A percentile compares a stretch with the other conserved stretches of the same genome.
These are phyloP conservation scores for Trifolium repens DNA, from an alignment of 306 rosid genomes.

Conservation along the genomic window DNA sequence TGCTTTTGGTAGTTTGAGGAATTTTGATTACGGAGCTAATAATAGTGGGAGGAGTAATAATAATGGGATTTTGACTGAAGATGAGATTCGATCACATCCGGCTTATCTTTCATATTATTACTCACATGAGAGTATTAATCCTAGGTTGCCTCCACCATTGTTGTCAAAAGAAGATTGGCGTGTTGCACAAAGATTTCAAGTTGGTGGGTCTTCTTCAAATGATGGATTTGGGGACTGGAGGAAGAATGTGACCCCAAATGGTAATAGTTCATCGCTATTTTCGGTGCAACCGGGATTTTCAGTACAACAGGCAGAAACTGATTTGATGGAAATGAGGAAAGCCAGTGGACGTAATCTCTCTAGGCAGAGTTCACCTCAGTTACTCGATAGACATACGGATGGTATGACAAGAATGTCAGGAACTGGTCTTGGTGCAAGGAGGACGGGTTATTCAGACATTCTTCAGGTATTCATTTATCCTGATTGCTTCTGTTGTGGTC, in stretches of 20 bases:
- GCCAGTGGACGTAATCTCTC: constrained; percentile 58
- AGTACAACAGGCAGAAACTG: constrained; percentile 66
- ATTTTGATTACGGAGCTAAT: constrained; percentile 53
- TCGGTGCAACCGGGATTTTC: constrained; percentile 78
- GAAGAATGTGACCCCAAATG: constrained; percentile 54
- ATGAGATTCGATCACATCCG: constrained; percentile 87
- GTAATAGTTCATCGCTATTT: constrained; percentile 68
- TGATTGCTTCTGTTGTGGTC: constrained; percentile 21
- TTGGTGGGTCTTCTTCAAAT: constrained; percentile 59
- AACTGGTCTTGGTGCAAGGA: constrained; percentile 70
- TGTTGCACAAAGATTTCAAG: constrained; percentile 84
- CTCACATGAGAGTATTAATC: constrained; percentile 80
- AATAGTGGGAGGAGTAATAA: constrained; percentile 49
- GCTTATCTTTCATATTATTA: constrained; percentile 85
- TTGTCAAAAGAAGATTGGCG: constrained; percentile 98
- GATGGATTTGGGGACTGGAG: constrained; percentile 77
- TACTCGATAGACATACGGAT: constrained; percentile 58
- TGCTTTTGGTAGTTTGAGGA: constrained; percentile 78
- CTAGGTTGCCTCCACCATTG: constrained; percentile 87
- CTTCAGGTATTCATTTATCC: constrained; percentile 64
- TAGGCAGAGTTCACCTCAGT: constrained; percentile 58
- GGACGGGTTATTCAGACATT: constrained; percentile 80
- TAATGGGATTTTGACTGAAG: constrained; percentile 74
- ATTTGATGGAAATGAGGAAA: constrained; percentile 68
- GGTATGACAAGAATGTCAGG: constrained; percentile 57